These are phyloP conservation scores for Cyclotella baltica DNA, from an alignment of 108 stramenopile species.

Conservation along the genomic window DNA sequence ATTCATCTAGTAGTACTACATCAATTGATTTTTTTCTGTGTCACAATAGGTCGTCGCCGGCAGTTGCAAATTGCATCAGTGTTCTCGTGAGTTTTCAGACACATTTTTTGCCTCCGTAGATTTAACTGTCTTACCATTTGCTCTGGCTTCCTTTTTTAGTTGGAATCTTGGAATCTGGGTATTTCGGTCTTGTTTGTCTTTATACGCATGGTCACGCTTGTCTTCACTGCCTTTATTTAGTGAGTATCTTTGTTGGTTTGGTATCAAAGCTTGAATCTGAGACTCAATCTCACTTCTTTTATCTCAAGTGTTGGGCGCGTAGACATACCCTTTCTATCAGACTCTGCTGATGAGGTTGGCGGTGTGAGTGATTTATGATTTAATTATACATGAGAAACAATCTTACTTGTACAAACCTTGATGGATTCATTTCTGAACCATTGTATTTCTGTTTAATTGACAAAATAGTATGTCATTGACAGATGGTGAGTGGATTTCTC, in stretches of 20 bases:
- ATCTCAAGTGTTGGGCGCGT: constrained; percentile 63
- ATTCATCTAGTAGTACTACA: no score
- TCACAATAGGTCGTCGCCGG: constrained; percentile 19
- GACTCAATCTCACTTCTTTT: no score
- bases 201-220: constrained; percentile 51
- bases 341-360: constrained; percentile 48
- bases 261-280: no score
- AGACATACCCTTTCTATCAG: constrained; percentile 68
- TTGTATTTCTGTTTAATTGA: neutral
- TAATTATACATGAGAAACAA: no score
- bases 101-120: neutral
- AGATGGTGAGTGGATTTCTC: no score
- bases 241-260: no score
- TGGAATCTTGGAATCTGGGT: constrained; percentile 33
- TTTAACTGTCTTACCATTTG: neutral
- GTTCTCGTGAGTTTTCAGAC: constrained; percentile 8
- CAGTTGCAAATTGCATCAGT: constrained; percentile 24
- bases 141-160: neutral
- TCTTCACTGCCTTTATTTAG: constrained; percentile 39
- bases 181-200: constrained; percentile 50
- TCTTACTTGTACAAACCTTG: no score
- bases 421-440: no score
- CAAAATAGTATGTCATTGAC: constrained; percentile 34
- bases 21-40: neutral
- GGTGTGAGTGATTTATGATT: neutral